Evolutionary conservation across 2,329 filamentous ascomycete genomes (phyloP).

Genomic region (Zymoseptoria brevis): DNA sequence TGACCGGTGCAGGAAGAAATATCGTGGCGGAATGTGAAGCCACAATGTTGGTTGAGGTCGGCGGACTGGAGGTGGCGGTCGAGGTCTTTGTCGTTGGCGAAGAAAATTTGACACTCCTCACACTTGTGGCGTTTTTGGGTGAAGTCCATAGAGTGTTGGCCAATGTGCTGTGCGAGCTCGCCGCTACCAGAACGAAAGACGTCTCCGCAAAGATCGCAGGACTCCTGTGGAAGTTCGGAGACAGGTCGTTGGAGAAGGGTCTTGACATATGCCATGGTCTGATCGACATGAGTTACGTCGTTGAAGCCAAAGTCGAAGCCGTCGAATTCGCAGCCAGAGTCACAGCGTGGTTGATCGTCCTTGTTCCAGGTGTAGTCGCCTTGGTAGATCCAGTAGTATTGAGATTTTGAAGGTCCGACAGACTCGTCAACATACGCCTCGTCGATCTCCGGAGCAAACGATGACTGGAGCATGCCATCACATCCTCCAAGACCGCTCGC

Average conservation of each 20-base stretch:
- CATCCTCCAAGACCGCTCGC: slow-evolving; percentile 17
- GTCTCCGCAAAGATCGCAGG: slow-evolving; percentile 18
- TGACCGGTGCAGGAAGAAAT: slow-evolving; percentile 12
- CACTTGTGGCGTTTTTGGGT: slow-evolving; percentile 18
- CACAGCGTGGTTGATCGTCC: slow-evolving; percentile 1
- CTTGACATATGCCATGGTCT: slow-evolving; percentile 14
- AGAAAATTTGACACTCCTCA: slow-evolving; percentile 19
- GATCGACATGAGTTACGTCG: slow-evolving; percentile 5
- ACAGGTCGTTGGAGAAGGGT: slow-evolving; percentile 11
- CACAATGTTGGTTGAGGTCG: slow-evolving; percentile 16
- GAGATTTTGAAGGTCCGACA: slow-evolving; percentile 8
- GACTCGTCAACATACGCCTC: slow-evolving; percentile 1
- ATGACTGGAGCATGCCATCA: slow-evolving; percentile 14
- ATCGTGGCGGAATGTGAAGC: slow-evolving; percentile 18
- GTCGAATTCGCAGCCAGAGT: slow-evolving; percentile 1
- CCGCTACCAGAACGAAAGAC: slow-evolving; percentile 9
- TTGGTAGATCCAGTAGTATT: slow-evolving; percentile 18
- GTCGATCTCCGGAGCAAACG: slow-evolving; percentile 9
- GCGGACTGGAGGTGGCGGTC: slow-evolving; percentile 18
- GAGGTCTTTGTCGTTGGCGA: slow-evolving; percentile 18
- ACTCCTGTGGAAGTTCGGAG: slow-evolving; percentile 2
- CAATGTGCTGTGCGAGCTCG: slow-evolving; percentile 15
- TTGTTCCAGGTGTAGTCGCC: slow-evolving; percentile 13
- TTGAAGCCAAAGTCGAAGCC: slow-evolving; percentile 1
- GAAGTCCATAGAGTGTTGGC: slow-evolving; percentile 18